Base-by-base conservation (phyloP, 139 green algal genomes). In the Limnomonas spitsbergensis region DNA sequence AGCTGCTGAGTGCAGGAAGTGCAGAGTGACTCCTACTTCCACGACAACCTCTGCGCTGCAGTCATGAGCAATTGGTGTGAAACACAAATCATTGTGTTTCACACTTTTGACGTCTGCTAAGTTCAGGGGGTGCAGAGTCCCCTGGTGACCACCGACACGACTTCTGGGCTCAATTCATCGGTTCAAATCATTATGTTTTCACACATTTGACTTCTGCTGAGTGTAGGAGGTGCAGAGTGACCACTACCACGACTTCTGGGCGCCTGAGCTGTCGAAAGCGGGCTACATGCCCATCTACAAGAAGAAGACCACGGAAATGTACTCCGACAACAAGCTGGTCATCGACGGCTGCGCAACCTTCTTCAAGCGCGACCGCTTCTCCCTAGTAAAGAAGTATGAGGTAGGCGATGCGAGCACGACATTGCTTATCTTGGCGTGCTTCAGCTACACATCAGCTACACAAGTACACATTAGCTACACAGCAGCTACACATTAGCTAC, bases 341-440 rank as follows among this genome's bases (percentile, higher is more conserved):
- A 98, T 98, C 42, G 96, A 99, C 81, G 96, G 96, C 37, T 99
- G 96, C 72, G 96, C 95, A 27, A 99, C 95, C 4, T 99, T 99
- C 82, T 99, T 97, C 91, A 86, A 87, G 56, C 82, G 75, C 1
- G 89, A 96, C 75, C 86, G 88, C 61, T 99, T 99, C 79, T 82
- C 88, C 24, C 87, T 99, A 40, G 94, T 99, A 14, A 99, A 98
- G 89, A 99, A 99, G 91, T 99, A 98, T 9, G 79, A 78, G 66
- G 71, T 81, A 36, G 37, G 69, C 42, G n/a, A n/a, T n/a, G n/a
- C 14, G 31, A n/a, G 6, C 29, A 75, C n/a, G n/a, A n/a, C n/a
- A n/a, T n/a, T n/a, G n/a, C n/a, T n/a, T n/a, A n/a, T n/a, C n/a
- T n/a, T n/a, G n/a, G n/a, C n/a, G n/a, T n/a, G n/a, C n/a, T n/a